Evolutionary conservation across 768 basidiomycete species (phyloP), one percentile per base, ranked within the genome.

Genomic region (Sistotremastrum suecicum): DNA sequence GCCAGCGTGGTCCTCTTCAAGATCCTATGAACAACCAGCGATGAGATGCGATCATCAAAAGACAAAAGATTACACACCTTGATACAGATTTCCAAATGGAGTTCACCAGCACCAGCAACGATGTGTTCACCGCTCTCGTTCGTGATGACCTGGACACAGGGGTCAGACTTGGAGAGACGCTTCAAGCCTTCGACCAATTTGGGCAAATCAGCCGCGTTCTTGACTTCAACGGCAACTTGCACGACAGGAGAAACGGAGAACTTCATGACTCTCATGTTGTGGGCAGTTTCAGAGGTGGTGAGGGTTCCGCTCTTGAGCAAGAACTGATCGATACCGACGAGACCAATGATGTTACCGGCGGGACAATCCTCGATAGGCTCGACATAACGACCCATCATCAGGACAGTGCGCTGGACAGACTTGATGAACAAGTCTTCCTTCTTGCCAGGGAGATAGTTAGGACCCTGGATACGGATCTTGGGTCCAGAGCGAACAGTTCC

Each of bases 201-300:
- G 60, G 95, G 95, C 41, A 99, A 76, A 76, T 99, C 95, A 49
- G 88, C 78, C 48, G 95, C 90, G 66, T 98, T 99, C 83, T 98
- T 98, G 67, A 98, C 95, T 67, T 99, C 95, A 56, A 99, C 95
- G 53, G 95, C 89, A 60, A 98, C 90, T 63, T 80, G 95, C 39
- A 99, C 95, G 73, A 99, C 95, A 55, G 95, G 95, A 32, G 95
- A 98, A 47, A 99, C 95, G 64, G 92, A 98, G 78, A 97, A 97
- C 71, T 85, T 89, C 95, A 99, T 99, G 66, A 99, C 91, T 72
- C 73, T 89, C 91, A 99, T 95, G 76, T 99, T 99, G 76, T 99
- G 95, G 43, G 95, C 95, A 44, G 91, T 95, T 70, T 98, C 95
- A 42, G 90, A 90, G 50, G 87, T 80, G 50, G 95, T 99, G 60